Percentiles rank a stretch among this genome's conserved stretches.
These are phyloP conservation scores for Sugiyamaella castrensis DNA, from an alignment of 1,139 yeast species.

Conservation along the genomic window DNA sequence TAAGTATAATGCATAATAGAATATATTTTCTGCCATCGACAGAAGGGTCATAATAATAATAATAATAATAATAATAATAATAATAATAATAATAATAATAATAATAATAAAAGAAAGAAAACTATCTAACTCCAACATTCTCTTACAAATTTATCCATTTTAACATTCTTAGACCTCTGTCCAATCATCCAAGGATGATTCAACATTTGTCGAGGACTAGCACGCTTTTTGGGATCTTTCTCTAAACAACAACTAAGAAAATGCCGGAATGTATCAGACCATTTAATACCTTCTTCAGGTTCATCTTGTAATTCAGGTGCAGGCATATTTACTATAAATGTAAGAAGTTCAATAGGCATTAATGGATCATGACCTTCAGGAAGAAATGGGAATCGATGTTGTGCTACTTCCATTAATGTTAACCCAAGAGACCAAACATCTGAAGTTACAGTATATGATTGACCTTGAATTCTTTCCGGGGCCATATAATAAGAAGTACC, in stretches of 20 bases:
- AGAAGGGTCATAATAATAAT: background rate
- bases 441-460: slow-evolving; percentile 88
- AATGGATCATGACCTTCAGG: slow-evolving; percentile 47
- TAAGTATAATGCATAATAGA: too few species aligned
- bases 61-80: background rate
- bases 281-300: slow-evolving; percentile 67
- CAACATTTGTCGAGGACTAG: slow-evolving; percentile 90
- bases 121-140: slow-evolving; percentile 60
- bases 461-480: slow-evolving; percentile 93
- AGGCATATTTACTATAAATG: slow-evolving; percentile 71
- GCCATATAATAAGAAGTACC: slow-evolving; percentile 99
- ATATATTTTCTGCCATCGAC: slow-evolving; percentile 3
- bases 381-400: slow-evolving; percentile 74
- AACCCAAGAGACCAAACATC: slow-evolving; percentile 97
- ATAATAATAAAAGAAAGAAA: background rate
- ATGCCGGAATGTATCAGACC: slow-evolving; percentile 82
- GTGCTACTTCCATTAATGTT: slow-evolving; percentile 87
- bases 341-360: slow-evolving; percentile 82
- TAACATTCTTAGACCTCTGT: slow-evolving; percentile 64
- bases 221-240: slow-evolving; percentile 75
- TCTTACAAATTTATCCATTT: slow-evolving; percentile 81
- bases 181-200: slow-evolving; percentile 88
- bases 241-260: slow-evolving; percentile 78
- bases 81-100: background rate
- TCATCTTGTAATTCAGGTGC: slow-evolving; percentile 78